These are phyloP conservation scores for Taiozyma sp. DNA, from an alignment of 1,139 yeast species.

Conservation along the genomic window DNA sequence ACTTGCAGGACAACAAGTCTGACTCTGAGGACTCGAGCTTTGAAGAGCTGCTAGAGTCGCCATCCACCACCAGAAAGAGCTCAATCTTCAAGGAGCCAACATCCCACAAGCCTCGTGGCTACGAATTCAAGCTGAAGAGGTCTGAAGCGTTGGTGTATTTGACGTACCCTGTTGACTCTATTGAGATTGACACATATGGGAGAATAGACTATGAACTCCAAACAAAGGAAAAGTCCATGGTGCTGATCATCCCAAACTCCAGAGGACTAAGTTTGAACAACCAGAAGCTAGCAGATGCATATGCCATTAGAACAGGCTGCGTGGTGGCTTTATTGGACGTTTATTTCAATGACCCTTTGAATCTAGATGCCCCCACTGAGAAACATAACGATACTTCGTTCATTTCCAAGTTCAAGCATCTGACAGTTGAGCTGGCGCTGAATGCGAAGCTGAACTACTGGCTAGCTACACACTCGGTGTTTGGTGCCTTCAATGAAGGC, in stretches of 20 bases:
- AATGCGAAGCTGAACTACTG: conserved; percentile 35
- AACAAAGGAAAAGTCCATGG: conserved; percentile 24
- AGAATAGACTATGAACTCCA: conserved; percentile 19
- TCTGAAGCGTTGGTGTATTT: conserved; percentile 15
- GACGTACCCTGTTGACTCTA: conserved; percentile 18
- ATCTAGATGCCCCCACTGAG: conserved; percentile 7
- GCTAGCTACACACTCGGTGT: conserved; percentile 33
- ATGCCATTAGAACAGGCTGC: conserved; percentile 22
- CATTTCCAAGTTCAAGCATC: conserved; percentile 27
- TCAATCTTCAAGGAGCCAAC: conserved; percentile 14
- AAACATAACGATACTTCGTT: conserved; percentile 16
- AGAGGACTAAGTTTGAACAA: conserved; percentile 20
- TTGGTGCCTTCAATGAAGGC: conserved; percentile 14
- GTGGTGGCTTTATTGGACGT: conserved; percentile 20
- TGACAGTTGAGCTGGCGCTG: conserved; percentile 29
- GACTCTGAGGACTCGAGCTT: conserved; percentile 6
- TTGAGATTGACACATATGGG: conserved; percentile 21
- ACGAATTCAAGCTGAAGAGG: conserved; percentile 16
- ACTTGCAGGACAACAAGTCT: neutral
- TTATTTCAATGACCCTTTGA: conserved; percentile 18
- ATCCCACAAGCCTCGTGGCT: conserved; percentile 18
- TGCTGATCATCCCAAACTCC: conserved; percentile 20
- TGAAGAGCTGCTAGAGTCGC: conserved; percentile 16
- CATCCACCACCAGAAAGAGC: conserved; percentile 7
- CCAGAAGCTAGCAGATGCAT: conserved; percentile 22